Conservation (phyloP, 148 eudicot species). For the Silene uniflora region DNA sequence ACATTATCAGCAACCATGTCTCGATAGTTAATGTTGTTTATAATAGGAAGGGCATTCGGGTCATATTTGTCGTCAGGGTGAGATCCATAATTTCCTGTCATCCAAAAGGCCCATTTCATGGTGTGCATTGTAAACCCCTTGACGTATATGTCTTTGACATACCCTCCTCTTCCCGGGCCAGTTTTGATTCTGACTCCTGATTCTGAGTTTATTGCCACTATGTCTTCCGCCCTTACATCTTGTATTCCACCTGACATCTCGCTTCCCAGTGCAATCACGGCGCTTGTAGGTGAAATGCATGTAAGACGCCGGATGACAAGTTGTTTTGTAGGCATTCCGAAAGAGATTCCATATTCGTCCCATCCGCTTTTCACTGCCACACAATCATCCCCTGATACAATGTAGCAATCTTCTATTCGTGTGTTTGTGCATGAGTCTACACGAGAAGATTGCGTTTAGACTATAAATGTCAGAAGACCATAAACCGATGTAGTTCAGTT, state of each 20-base stretch:
- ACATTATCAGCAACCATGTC: conserved; percentile 80
- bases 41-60: conserved; percentile 63
- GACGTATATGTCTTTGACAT: conserved; percentile 76
- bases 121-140: conserved; percentile 67
- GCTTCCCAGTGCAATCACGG: conserved; percentile 86
- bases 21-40: conserved; percentile 72
- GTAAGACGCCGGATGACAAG: conserved; percentile 71
- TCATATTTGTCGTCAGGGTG: conserved; percentile 74
- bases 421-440: conserved; percentile 89
- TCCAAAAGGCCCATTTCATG: conserved; percentile 94
- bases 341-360: conserved; percentile 90
- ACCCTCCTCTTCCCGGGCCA: conserved; percentile 77
- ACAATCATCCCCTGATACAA: conserved; percentile 93
- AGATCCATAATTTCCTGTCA: conserved; percentile 87
- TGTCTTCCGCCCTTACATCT: conserved; percentile 86
- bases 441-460: neutral
- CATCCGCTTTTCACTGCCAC: conserved; percentile 94
- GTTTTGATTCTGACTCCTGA: conserved; percentile 89
- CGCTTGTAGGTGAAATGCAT: conserved; percentile 86
- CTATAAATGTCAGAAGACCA: neutral
- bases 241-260: conserved; percentile 97
- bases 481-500: neutral
- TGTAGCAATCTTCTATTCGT: conserved; percentile 83
- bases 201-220: conserved; percentile 70
- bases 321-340: conserved; percentile 84